These are phyloP conservation scores for Dalbergia cochinchinensis DNA, from an alignment of 306 rosid species.

Conservation along the genomic window DNA sequence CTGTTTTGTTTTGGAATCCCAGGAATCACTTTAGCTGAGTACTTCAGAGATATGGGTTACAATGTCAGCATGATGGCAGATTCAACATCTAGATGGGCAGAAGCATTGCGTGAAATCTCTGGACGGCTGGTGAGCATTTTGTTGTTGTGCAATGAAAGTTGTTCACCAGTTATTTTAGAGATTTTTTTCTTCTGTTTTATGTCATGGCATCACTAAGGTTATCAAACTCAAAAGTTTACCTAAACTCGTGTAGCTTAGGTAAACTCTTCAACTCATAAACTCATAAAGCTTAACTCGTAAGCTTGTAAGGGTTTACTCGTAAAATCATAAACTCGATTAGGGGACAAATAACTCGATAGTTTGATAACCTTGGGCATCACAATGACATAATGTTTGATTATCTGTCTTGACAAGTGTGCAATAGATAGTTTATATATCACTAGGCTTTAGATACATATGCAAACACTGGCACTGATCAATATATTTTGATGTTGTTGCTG, in stretches of 20 bases:
- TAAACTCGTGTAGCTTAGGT: no score
- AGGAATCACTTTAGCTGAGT: slow-evolving; percentile 99
- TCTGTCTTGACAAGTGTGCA: slow-evolving; percentile 24
- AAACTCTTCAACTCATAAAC: no score
- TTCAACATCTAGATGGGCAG: slow-evolving; percentile 99
- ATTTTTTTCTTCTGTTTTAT: neutral
- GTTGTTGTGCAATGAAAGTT: neutral
- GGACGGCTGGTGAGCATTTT: slow-evolving; percentile 88
- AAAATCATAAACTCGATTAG: no score
- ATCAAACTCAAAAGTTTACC: no score
- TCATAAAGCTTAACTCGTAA: no score
- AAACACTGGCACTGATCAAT: slow-evolving; percentile 34
- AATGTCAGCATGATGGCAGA: slow-evolving; percentile 99
- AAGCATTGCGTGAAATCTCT: slow-evolving; percentile 99
- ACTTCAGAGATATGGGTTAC: slow-evolving; percentile 99
- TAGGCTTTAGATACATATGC: slow-evolving; percentile 3
- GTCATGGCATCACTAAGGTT: slow-evolving; percentile 17
- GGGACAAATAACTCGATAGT: no score
- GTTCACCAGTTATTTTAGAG: slow-evolving; percentile 20
- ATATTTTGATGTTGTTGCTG: slow-evolving; percentile 33
- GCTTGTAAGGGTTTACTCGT: no score
- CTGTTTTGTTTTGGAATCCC: slow-evolving; percentile 46
- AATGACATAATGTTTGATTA: neutral
- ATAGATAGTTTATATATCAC: slow-evolving; percentile 13
- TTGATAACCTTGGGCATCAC: no score